These are phyloP conservation scores for Botrytis elliptica DNA, from an alignment of 2,329 filamentous ascomycete genomes.

Conservation along the genomic window DNA sequence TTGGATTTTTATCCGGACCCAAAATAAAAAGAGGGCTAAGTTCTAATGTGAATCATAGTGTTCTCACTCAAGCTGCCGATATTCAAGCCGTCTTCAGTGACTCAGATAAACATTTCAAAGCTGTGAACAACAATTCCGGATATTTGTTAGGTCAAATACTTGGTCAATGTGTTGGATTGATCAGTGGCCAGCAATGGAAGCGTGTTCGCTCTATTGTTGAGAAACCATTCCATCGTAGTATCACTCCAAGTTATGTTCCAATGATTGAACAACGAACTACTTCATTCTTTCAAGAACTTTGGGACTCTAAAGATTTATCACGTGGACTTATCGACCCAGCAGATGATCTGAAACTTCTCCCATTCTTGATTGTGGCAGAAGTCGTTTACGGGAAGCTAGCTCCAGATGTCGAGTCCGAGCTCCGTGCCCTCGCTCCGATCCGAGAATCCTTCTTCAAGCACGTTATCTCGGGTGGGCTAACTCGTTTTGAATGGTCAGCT, in stretches of 20 bases:
- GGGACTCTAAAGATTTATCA: constrained; percentile 1
- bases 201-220: constrained; percentile 31
- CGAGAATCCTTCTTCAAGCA: constrained; percentile 40
- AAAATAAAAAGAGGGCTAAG: neutral
- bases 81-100: constrained; percentile 44
- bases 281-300: constrained; percentile 24
- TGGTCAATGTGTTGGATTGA: constrained; percentile 45
- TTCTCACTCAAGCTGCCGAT: constrained; percentile 41
- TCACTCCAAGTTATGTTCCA: constrained; percentile 11
- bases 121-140: constrained; percentile 44
- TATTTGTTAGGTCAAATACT: constrained; percentile 43
- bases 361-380: constrained; percentile 44
- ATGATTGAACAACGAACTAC: constrained; percentile 14
- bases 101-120: constrained; percentile 47
- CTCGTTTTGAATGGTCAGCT: constrained; percentile 35
- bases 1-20: neutral
- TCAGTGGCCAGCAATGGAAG: constrained; percentile 40
- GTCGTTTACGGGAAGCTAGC: constrained; percentile 42
- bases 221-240: constrained; percentile 17
- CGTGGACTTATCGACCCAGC: constrained; percentile 28
- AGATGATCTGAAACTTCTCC: constrained; percentile 36
- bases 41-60: constrained; percentile 31
- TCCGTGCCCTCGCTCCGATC: constrained; percentile 33
- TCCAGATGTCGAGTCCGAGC: constrained; percentile 30
- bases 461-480: constrained; percentile 41